These are phyloP conservation scores for Calonectria montana DNA, from an alignment of 2,329 filamentous ascomycete genomes.

Conservation along the genomic window DNA sequence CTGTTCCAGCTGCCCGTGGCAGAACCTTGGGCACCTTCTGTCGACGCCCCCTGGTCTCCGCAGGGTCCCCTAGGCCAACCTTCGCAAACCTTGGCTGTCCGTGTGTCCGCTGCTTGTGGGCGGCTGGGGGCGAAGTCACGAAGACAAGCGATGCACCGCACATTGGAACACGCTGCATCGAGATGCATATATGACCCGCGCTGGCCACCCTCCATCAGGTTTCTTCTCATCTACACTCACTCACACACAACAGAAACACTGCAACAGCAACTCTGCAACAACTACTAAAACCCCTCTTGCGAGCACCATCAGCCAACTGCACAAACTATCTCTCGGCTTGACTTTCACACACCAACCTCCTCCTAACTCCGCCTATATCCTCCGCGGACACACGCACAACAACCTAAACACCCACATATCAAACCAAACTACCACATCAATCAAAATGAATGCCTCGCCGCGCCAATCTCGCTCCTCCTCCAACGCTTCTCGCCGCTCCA, in stretches of 20 bases:
- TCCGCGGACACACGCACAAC: constrained; percentile 13
- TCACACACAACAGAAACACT: background rate
- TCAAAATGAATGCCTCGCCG: constrained; percentile 50
- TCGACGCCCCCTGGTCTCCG: background rate
- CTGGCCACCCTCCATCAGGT: constrained; percentile 7
- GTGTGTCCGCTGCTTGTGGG: constrained; percentile 2
- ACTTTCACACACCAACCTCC: constrained; percentile 8
- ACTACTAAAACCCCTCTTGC: background rate
- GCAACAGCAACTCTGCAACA: constrained; percentile 1
- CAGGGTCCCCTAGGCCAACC: background rate
- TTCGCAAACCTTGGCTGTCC: constrained; percentile 1
- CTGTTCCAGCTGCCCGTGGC: background rate
- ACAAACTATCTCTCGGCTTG: background rate
- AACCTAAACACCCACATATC: background rate
- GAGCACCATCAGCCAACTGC: background rate
- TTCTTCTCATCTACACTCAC: constrained; percentile 1
- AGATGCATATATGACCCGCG: constrained; percentile 13
- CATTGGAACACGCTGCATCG: background rate
- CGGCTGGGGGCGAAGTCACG: constrained; percentile 20
- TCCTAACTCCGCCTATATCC: constrained; percentile 7
- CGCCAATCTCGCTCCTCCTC: constrained; percentile 58
- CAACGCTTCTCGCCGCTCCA: constrained; percentile 56
- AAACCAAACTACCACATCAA: constrained; percentile 9
- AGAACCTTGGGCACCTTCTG: background rate
- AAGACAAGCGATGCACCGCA: background rate